Base-by-base conservation (phyloP, 805 yeast genomes). In the Spathaspora girioi region DNA sequence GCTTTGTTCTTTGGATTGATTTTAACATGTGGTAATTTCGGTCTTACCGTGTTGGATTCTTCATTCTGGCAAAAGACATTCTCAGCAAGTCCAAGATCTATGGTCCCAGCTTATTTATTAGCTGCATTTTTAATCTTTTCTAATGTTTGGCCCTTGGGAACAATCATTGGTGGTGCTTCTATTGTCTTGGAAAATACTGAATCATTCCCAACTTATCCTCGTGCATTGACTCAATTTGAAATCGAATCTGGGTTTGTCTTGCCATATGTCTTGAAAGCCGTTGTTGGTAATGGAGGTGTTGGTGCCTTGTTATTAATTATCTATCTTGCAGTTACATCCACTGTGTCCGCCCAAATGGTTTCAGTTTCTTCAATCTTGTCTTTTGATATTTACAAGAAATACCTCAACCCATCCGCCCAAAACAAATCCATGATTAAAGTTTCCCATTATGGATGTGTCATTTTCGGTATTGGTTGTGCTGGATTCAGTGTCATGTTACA, bases 331-430 rank as follows among this genome's bases (percentile, higher is more conserved):
- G 75, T 71, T 27, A 72, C 77, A 10, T 70, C 76, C n/a, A 68
- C 76, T 3, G 70, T 69, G 15, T 66, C 72, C 49, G 74, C 76
- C 5, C 71, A 72, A 54, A 57, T 72, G 67, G 67, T 72, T 42
- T 69, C 76, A 2, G 75, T 70, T 27, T 65, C 72, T 49, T 64
- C 71, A 49, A 69, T 72, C 51, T 54, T 77, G 41, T 75, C 81
- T 2, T 78, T 73, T 56, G 82, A 78, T 59, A 67, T 76, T 50
- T 78, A 70, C 63, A 69, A 74, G 67, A 71, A 63, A 46, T 78
- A 77, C 58, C 57, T 75, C 51, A 71, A 71, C 45, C 72, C 72
- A 46, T 53, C 63, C 3, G 82, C 82, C 9, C 58, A 69, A n/a
- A 75, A 77, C 47, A 61, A 63, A 20, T 68, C 71, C 47, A 68